Conservation (phyloP, 345 rosid species). For the Pseudoturritis turrita region DNA sequence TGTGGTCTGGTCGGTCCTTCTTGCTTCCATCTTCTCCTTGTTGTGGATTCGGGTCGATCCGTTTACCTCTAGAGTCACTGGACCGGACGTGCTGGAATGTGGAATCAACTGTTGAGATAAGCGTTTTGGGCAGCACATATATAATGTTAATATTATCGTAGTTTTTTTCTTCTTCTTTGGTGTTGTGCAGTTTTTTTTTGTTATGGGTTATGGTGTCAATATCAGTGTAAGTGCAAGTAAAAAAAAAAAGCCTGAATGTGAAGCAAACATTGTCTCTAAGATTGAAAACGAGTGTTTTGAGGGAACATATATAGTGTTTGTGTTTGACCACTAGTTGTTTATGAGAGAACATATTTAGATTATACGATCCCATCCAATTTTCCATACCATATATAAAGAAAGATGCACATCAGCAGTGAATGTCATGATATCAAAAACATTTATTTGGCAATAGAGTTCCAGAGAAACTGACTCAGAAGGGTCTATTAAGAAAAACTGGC, state of each 20-base stretch:
- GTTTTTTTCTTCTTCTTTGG: not conserved
- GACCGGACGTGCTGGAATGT: conserved; percentile 58
- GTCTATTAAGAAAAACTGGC: not conserved
- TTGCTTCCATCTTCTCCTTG: conserved; percentile 80
- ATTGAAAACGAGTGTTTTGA: not conserved
- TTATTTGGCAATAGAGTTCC: conserved; percentile 22
- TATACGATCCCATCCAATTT: not conserved
- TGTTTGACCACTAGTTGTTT: not conserved
- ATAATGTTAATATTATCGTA: not conserved
- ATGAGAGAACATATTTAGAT: not conserved
- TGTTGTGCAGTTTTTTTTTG: not conserved
- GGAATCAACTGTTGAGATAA: conserved; percentile 70
- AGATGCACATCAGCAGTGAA: not conserved
- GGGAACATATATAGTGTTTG: not conserved
- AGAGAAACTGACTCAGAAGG: conserved; percentile 5
- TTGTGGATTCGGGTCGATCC: conserved; percentile 86
- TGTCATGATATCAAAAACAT: conserved; percentile 5
- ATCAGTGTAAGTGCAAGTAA: not conserved
- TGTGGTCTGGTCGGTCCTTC: conserved; percentile 76
- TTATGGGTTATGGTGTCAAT: not conserved
- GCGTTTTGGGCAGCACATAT: not conserved
- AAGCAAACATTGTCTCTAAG: not conserved
- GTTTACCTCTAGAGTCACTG: conserved; percentile 62
- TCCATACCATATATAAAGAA: not conserved
- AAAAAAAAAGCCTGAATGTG: not conserved